phyloP scores from a whole-genome alignment of 2,329 filamentous ascomycete genomes.

The Paradendryphiella salina region DNA sequence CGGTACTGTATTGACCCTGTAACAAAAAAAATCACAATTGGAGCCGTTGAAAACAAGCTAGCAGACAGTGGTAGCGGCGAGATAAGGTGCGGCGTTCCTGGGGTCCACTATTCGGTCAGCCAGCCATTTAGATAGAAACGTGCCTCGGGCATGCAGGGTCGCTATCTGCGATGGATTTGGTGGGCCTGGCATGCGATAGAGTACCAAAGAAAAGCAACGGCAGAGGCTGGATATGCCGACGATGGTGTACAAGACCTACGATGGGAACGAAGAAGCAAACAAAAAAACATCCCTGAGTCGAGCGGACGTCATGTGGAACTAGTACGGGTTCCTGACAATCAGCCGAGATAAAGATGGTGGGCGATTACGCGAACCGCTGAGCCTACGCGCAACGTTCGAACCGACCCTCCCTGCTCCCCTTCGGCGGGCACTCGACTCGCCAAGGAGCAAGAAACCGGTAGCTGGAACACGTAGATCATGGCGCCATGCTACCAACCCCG shows the following conservation, averaged over 20 bases:
- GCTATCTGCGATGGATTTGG: constrained; percentile 1
- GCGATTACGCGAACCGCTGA: constrained; percentile 3
- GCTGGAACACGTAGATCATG: background rate
- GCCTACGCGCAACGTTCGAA: background rate
- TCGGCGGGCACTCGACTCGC: too few species aligned
- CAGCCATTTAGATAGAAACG: constrained; percentile 11
- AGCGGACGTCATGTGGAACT: constrained; percentile 3
- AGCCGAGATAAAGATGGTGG: background rate
- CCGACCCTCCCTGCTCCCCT: background rate
- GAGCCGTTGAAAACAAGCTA: constrained; percentile 8
- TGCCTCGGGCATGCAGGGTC: constrained; percentile 7
- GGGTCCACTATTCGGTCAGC: background rate
- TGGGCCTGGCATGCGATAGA: background rate
- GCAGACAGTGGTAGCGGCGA: constrained; percentile 5
- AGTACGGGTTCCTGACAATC: constrained; percentile 12
- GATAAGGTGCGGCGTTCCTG: constrained; percentile 14
- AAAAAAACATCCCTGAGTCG: background rate
- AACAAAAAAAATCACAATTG: constrained; percentile 1
- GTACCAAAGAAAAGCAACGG: background rate
- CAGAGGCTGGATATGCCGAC: background rate
- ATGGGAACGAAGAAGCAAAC: background rate
- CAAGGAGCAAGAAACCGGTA: background rate
- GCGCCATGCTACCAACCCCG: constrained; percentile 4
- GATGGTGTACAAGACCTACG: too few species aligned
- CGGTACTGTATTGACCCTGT: constrained; percentile 2